Percentiles rank a stretch among this genome's conserved stretches.
phyloP scores from a whole-genome alignment of 2,329 filamentous ascomycete species.

The Cercospora zeina region DNA sequence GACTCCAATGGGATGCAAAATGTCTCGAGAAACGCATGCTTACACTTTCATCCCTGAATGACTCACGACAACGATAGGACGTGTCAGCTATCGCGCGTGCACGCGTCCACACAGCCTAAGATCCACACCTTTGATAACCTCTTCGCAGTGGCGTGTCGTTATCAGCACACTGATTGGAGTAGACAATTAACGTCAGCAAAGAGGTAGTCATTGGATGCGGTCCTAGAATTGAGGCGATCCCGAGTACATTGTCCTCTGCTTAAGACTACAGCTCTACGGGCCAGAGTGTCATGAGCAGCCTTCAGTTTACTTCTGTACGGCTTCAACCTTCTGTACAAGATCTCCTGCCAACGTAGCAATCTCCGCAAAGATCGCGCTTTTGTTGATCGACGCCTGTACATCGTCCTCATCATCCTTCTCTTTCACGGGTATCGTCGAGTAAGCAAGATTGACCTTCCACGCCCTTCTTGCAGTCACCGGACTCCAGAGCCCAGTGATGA shows the following conservation, averaged over 20 bases:
- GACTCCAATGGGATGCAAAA: not conserved
- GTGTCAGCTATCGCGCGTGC: not conserved
- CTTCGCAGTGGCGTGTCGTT: too few relatives aligned
- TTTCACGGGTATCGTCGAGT: slow-evolving; percentile 60
- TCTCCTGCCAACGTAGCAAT: slow-evolving; percentile 63
- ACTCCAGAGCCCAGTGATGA: slow-evolving; percentile 67
- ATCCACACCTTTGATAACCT: not conserved
- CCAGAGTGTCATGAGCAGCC: not conserved
- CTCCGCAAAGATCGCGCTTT: slow-evolving; percentile 67
- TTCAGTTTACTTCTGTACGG: slow-evolving; percentile 26
- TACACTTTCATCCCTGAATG: not conserved
- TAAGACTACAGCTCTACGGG: too few relatives aligned
- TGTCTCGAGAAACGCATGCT: not conserved
- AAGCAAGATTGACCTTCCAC: slow-evolving; percentile 71
- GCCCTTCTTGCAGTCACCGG: slow-evolving; percentile 56
- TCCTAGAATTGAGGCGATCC: too few relatives aligned
- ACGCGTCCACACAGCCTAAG: not conserved
- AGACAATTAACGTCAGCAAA: too few relatives aligned
- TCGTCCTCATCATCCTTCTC: slow-evolving; percentile 43
- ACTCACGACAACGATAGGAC: not conserved
- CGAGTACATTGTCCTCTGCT: too few relatives aligned
- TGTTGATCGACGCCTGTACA: slow-evolving; percentile 60
- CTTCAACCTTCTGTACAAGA: slow-evolving; percentile 68
- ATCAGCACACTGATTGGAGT: too few relatives aligned
- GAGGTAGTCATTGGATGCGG: too few relatives aligned